A percentile compares a stretch with the other conserved stretches of the same genome.
phyloP scores from a whole-genome alignment of 768 basidiomycete species.

The Mycena rosella region DNA sequence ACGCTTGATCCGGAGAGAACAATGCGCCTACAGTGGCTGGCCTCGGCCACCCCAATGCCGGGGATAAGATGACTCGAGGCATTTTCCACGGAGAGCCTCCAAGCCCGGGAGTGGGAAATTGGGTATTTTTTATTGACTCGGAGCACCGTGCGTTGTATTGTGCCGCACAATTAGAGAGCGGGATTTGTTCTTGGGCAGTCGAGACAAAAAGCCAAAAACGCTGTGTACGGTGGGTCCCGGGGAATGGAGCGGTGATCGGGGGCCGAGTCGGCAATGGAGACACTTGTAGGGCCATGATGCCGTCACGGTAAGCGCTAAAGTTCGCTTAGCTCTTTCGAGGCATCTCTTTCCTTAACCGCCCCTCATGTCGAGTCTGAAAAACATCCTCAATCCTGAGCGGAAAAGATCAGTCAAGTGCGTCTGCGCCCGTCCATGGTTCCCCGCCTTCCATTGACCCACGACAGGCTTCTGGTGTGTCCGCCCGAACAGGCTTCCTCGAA shows the following conservation, averaged over 20 bases:
- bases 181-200: too few species aligned
- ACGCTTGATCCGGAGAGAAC: not conserved
- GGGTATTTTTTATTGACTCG: too few species aligned
- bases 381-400: conserved; percentile 68
- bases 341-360: conserved; percentile 32
- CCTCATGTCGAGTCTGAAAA: conserved; percentile 68
- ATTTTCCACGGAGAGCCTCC: too few species aligned
- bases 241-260: not conserved
- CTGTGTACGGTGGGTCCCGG: too few species aligned
- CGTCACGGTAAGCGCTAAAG: not conserved
- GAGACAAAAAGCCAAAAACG: too few species aligned
- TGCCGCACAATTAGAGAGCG: too few species aligned
- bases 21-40: not conserved
- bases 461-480: conserved; percentile 36
- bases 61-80: not conserved
- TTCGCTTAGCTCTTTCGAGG: conserved; percentile 9
- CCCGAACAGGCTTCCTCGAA: conserved; percentile 42
- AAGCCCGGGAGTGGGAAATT: too few species aligned
- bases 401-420: conserved; percentile 59
- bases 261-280: too few species aligned
- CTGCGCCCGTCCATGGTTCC: conserved; percentile 18
- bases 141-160: too few species aligned
- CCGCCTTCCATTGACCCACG: conserved; percentile 22
- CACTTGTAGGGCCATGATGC: not conserved
- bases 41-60: not conserved